These are phyloP conservation scores for Firmiana major DNA, from an alignment of 345 rosid species.

Conservation along the genomic window DNA sequence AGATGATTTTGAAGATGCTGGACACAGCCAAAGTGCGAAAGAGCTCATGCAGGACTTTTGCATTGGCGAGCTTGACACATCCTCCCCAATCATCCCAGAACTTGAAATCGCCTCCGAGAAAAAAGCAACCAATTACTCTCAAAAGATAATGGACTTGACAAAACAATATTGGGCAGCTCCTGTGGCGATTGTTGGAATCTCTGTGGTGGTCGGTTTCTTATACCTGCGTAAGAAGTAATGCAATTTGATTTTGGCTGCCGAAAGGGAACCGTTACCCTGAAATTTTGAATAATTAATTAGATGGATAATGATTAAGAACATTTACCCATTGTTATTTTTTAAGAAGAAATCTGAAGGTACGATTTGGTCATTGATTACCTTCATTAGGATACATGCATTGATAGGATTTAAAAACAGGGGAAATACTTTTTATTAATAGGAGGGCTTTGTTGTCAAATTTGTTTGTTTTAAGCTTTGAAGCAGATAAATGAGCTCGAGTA, in stretches of 20 bases:
- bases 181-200: conserved; percentile 50
- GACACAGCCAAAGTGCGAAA: conserved; percentile 70
- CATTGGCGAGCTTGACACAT: conserved; percentile 72
- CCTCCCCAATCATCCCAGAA: conserved; percentile 51
- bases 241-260: neutral
- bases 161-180: conserved; percentile 74
- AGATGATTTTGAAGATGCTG: conserved; percentile 84
- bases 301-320: neutral
- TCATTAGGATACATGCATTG: neutral
- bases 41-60: conserved; percentile 60
- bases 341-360: conserved; percentile 5
- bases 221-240: conserved; percentile 57
- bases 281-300: conserved; percentile 20
- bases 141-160: conserved; percentile 47
- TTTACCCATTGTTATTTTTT: neutral
- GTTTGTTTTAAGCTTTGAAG: neutral
- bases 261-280: conserved; percentile 1
- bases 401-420: neutral
- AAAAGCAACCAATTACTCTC: conserved; percentile 22
- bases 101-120: conserved; percentile 53
- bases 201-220: conserved; percentile 57
- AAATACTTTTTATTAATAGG: neutral
- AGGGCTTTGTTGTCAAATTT: neutral
- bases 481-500: neutral
- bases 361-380: conserved; percentile 4